Conservation (phyloP, 1,139 yeast species). For the Pichia sp. region DNA sequence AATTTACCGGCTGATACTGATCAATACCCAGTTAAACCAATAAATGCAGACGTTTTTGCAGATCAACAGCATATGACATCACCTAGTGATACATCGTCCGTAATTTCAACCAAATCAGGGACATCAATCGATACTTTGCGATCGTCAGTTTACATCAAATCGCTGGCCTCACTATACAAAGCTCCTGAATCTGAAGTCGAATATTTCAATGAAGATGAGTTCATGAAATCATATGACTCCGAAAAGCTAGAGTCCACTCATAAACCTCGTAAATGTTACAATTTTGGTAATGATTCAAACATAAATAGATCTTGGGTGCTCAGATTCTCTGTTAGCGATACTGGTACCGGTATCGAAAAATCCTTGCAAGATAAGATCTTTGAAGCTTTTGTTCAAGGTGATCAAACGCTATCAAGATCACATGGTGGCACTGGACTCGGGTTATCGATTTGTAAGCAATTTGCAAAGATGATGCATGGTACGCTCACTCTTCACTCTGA, state of each 20-base stretch:
- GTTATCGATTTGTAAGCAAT: conserved; percentile 83
- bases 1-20: conserved; percentile 13
- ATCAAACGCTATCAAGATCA: conserved; percentile 83
- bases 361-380: conserved; percentile 76
- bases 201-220: conserved; percentile 14
- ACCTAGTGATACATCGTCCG: conserved; percentile 5
- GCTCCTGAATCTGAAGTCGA: conserved; percentile 12
- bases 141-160: conserved; percentile 19
- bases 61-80: no score
- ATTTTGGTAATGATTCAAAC: conserved; percentile 24
- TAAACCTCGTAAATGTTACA: conserved; percentile 31
- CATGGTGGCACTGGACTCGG: conserved; percentile 97
- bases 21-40: conserved; percentile 11
- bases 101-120: conserved; percentile 3
- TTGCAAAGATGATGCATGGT: conserved; percentile 86
- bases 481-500: conserved; percentile 63
- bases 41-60: conserved; percentile 1
- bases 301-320: conserved; percentile 43
- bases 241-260: conserved; percentile 30
- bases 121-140: conserved; percentile 19
- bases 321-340: conserved; percentile 74
- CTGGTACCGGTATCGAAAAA: conserved; percentile 89
- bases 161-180: conserved; percentile 20
- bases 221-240: conserved; percentile 11
- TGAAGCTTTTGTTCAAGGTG: conserved; percentile 96